Evolutionary conservation across 2,329 filamentous ascomycete species (phyloP).

Genomic region (Tympanopsis confertula): DNA sequence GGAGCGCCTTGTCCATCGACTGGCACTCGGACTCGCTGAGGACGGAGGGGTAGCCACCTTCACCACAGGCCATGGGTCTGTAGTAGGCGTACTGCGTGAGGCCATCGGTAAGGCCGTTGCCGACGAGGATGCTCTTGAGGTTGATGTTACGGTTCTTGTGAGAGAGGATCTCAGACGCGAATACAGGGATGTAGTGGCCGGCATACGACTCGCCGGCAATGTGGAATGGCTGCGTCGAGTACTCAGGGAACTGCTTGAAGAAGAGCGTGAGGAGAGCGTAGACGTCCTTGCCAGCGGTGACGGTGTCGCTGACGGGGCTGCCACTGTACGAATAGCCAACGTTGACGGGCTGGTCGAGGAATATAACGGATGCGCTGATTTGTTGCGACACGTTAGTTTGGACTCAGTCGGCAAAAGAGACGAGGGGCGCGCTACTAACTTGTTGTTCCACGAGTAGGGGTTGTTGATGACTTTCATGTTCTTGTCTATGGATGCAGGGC

Average conservation of each 20-base stretch:
- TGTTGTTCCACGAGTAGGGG: too few relatives aligned
- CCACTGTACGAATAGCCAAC: slow-evolving; percentile 27
- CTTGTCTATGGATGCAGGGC: slow-evolving; percentile 26
- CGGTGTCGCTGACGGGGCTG: slow-evolving; percentile 24
- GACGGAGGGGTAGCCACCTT: too few relatives aligned
- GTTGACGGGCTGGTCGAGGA: slow-evolving; percentile 23
- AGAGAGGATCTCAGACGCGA: slow-evolving; percentile 39
- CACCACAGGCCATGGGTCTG: slow-evolving; percentile 21
- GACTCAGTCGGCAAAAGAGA: not conserved
- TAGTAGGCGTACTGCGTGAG: slow-evolving; percentile 28
- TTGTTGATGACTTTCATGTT: too few relatives aligned
- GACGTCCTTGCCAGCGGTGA: slow-evolving; percentile 33
- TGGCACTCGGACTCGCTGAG: slow-evolving; percentile 8
- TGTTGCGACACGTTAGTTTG: slow-evolving; percentile 22
- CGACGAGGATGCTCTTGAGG: slow-evolving; percentile 40
- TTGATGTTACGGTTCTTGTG: slow-evolving; percentile 41
- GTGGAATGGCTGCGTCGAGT: slow-evolving; percentile 43
- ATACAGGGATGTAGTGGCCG: slow-evolving; percentile 45
- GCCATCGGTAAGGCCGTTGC: slow-evolving; percentile 44
- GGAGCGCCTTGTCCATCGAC: too few relatives aligned
- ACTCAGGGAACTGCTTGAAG: slow-evolving; percentile 50
- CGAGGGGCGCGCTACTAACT: too few relatives aligned
- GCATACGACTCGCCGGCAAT: slow-evolving; percentile 44
- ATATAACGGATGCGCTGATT: slow-evolving; percentile 25
- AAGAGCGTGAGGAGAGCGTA: slow-evolving; percentile 49